These are phyloP conservation scores for Umbelopsis sp. DNA, from an alignment of 371 early-diverging fungal genomes.

Conservation along the genomic window DNA sequence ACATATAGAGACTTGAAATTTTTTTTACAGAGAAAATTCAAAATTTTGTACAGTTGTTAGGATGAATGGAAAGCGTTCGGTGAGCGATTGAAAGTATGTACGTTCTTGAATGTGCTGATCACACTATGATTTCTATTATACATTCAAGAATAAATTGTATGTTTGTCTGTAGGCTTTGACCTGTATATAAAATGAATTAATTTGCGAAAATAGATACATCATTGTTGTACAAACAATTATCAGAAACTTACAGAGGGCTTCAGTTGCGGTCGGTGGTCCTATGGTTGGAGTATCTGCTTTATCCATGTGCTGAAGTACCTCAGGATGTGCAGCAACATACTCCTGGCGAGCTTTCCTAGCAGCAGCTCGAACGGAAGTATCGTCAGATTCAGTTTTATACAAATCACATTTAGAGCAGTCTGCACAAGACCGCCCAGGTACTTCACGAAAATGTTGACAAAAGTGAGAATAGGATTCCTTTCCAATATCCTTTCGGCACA, in stretches of 20 bases:
- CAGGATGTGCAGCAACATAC: constrained; percentile 54
- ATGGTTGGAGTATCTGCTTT: neutral
- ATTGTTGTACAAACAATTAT: neutral
- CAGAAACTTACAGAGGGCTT: neutral
- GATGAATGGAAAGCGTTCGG: no score
- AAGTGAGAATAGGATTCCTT: constrained; percentile 65
- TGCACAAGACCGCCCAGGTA: constrained; percentile 53
- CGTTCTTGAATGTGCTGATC: neutral
- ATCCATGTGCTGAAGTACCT: constrained; percentile 24
- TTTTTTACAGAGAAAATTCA: no score
- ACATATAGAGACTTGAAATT: no score
- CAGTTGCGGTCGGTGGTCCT: neutral
- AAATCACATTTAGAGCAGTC: constrained; percentile 65
- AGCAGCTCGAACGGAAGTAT: constrained; percentile 50
- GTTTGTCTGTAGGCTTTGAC: neutral
- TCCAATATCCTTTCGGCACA: constrained; percentile 64
- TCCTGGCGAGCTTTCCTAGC: constrained; percentile 52
- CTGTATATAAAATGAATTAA: neutral
- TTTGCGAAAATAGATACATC: neutral
- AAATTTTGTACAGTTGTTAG: no score
- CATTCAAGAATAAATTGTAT: neutral
- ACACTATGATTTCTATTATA: constrained; percentile 3
- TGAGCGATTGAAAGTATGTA: no score
- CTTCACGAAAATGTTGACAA: constrained; percentile 65
- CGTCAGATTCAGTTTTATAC: constrained; percentile 59